These are phyloP conservation scores for Penicillium malachiteum DNA, from an alignment of 495 filamentous ascomycete species.

Conservation along the genomic window DNA sequence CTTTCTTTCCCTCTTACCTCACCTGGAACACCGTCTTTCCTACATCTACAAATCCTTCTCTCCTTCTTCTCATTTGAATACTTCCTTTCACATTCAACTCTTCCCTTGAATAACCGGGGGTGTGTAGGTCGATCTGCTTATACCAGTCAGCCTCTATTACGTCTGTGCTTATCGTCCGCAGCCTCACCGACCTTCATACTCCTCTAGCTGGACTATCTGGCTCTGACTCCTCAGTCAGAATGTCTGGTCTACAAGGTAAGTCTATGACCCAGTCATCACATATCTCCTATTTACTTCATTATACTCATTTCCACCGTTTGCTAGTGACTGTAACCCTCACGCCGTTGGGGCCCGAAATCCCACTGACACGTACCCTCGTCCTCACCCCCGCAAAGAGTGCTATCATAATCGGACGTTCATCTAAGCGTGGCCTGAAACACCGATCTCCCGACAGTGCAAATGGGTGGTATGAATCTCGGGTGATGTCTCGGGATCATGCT, in stretches of 20 bases:
- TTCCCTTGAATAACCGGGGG: too few species aligned
- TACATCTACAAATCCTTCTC: background rate
- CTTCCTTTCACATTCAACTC: background rate
- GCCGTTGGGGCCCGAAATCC: slow-evolving; percentile 18
- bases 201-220: background rate
- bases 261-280: background rate
- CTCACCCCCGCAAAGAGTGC: slow-evolving; percentile 22
- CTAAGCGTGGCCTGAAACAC: slow-evolving; percentile 55
- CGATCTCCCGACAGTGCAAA: slow-evolving; percentile 55
- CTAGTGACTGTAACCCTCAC: slow-evolving; percentile 32
- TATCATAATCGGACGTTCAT: slow-evolving; percentile 57
- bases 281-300: background rate
- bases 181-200: too few species aligned
- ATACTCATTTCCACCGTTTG: background rate
- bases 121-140: too few species aligned
- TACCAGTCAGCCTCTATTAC: too few species aligned
- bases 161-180: too few species aligned
- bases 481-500: slow-evolving; percentile 81
- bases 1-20: slow-evolving; percentile 13
- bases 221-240: background rate
- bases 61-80: background rate
- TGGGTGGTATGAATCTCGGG: slow-evolving; percentile 74
- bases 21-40: slow-evolving; percentile 10
- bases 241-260: slow-evolving; percentile 5
- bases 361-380: slow-evolving; percentile 32